phyloP scores from a whole-genome alignment of 345 rosid species.

The Toxicodendron radicans region DNA sequence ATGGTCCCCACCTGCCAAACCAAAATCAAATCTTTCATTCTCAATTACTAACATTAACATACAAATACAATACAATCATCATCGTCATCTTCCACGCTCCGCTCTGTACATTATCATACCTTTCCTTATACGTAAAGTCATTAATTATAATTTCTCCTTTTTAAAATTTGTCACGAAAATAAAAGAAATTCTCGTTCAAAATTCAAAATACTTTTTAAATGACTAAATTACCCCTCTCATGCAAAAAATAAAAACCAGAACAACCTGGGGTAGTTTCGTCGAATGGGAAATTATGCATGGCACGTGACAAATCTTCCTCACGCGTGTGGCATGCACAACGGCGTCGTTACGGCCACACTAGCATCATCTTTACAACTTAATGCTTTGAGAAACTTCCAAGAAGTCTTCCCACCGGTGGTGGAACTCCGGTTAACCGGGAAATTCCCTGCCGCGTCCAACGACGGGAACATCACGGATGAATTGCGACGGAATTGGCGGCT shows the following conservation, averaged over 20 bases:
- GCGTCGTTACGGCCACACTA: slow-evolving; percentile 53
- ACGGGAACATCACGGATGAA: slow-evolving; percentile 40
- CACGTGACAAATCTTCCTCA: not conserved
- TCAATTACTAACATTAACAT: not conserved
- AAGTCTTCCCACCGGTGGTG: slow-evolving; percentile 24
- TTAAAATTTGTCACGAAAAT: not conserved
- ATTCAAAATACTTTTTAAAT: not conserved
- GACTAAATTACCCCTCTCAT: slow-evolving; percentile 12
- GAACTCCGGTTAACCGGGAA: slow-evolving; percentile 29
- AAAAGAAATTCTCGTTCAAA: not conserved
- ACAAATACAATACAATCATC: not conserved
- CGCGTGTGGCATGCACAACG: slow-evolving; percentile 43
- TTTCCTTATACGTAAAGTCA: slow-evolving; percentile 16
- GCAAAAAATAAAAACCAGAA: not conserved
- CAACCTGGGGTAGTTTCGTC: not conserved
- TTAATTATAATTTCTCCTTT: not conserved
- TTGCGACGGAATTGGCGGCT: slow-evolving; percentile 65
- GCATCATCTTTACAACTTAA: slow-evolving; percentile 62
- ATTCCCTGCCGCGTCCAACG: slow-evolving; percentile 23
- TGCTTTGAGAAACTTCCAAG: slow-evolving; percentile 57
- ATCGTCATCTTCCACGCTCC: slow-evolving; percentile 22
- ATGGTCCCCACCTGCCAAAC: slow-evolving; percentile 10
- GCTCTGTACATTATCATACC: slow-evolving; percentile 15
- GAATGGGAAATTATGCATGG: not conserved
- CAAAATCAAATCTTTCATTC: not conserved